These are phyloP conservation scores for Mimosa bimucronata DNA, from an alignment of 306 rosid species.

Conservation along the genomic window DNA sequence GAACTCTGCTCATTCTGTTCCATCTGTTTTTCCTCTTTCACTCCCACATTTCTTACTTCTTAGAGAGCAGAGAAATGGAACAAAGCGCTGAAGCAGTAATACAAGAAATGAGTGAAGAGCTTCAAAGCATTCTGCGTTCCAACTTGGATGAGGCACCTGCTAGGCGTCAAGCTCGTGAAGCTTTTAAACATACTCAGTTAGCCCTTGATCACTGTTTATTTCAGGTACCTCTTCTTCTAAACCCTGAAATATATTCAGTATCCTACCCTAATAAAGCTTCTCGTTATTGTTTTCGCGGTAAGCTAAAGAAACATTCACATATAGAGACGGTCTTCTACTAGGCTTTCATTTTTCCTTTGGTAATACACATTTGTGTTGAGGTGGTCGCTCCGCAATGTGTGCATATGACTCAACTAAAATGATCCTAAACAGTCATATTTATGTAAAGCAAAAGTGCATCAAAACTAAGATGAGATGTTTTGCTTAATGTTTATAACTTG, in stretches of 20 bases:
- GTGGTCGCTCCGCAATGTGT: neutral
- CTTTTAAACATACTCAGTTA: conserved; percentile 48
- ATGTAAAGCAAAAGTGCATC: neutral
- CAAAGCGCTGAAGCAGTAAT: conserved; percentile 4
- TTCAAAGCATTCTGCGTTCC: conserved; percentile 33
- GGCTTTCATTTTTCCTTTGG: neutral
- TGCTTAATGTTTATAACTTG: neutral
- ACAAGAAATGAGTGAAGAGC: conserved; percentile 41
- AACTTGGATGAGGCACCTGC: conserved; percentile 55
- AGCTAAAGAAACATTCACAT: neutral
- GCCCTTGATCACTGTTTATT: conserved; percentile 54
- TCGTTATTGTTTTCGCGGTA: too few species aligned
- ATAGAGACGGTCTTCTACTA: neutral
- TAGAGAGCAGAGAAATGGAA: conserved; percentile 31
- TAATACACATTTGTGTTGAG: conserved; percentile 6
- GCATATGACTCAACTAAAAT: neutral
- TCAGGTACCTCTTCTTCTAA: conserved; percentile 22
- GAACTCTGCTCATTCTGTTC: neutral
- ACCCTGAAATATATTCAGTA: neutral
- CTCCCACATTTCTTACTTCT: neutral
- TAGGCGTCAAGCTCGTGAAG: conserved; percentile 53
- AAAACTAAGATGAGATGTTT: neutral
- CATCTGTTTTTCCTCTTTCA: neutral
- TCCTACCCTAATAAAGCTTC: neutral
- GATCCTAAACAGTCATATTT: neutral